Conservation (phyloP, 148 eudicot species). For the Simmondsia chinensis region DNA sequence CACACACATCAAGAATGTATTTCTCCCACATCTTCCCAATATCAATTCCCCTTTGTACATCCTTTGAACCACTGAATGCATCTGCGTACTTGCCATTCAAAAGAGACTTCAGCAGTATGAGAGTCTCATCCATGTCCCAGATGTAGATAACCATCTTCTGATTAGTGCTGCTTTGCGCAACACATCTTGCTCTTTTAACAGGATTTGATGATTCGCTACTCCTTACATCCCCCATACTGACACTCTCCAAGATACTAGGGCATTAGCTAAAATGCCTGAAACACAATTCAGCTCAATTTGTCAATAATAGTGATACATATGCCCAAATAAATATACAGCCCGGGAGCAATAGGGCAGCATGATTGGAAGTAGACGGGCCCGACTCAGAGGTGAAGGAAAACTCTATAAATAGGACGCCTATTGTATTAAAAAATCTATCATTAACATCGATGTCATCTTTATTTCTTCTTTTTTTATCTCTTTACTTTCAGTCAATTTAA, state of each 20-base stretch:
- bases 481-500: too few species aligned
- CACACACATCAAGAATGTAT: conserved; percentile 70
- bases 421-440: too few species aligned
- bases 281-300: too few species aligned
- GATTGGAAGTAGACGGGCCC: too few species aligned
- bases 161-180: conserved; percentile 10
- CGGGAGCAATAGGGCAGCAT: too few species aligned
- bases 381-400: too few species aligned
- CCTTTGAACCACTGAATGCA: conserved; percentile 63
- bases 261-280: conserved; percentile 8
- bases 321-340: too few species aligned
- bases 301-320: too few species aligned
- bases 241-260: neutral
- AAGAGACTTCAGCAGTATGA: conserved; percentile 85
- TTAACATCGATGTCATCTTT: too few species aligned
- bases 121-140: conserved; percentile 99
- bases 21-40: conserved; percentile 87
- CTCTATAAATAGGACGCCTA: too few species aligned
- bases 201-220: conserved; percentile 3
- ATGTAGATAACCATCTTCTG: conserved; percentile 59
- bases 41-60: conserved; percentile 60
- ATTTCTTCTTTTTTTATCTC: too few species aligned
- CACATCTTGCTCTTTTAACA: conserved; percentile 2
- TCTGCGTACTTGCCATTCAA: conserved; percentile 64
- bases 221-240: conserved; percentile 21